A percentile compares a stretch with the other conserved stretches of the same genome.
Conservation (phyloP, 345 rosid genomes). For the Gossypium bickii region DNA sequence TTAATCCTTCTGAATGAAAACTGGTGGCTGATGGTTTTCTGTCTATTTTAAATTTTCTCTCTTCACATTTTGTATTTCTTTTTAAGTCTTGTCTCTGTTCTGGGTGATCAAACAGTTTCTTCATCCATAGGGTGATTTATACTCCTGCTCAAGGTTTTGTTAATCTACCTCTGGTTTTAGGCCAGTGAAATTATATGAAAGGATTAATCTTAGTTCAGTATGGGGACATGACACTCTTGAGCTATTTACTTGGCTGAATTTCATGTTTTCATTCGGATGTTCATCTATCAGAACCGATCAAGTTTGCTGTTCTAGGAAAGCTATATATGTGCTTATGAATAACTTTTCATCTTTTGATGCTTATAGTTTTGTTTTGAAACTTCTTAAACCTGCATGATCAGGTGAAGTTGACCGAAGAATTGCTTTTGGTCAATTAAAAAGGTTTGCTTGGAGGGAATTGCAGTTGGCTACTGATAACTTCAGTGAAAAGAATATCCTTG, state of each 20-base stretch:
- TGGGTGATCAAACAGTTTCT: not conserved
- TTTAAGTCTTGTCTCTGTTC: not conserved
- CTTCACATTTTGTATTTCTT: not conserved
- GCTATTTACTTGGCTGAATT: not conserved
- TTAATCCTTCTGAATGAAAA: slow-evolving; percentile 2
- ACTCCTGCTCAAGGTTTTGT: not conserved
- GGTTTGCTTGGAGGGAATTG: slow-evolving; percentile 91
- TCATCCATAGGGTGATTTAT: not conserved
- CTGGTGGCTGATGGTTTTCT: not conserved
- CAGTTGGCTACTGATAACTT: slow-evolving; percentile 85
- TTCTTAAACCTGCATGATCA: slow-evolving; percentile 27
- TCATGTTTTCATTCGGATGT: not conserved
- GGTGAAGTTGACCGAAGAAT: slow-evolving; percentile 96
- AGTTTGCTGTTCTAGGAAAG: not conserved
- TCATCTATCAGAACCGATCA: not conserved
- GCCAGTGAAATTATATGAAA: not conserved
- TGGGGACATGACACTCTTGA: not conserved
- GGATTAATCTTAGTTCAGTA: not conserved
- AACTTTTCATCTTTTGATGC: not conserved
- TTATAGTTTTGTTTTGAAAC: slow-evolving; percentile 7
- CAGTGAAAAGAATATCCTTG: slow-evolving; percentile 79
- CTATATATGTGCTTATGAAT: not conserved
- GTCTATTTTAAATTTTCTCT: not conserved
- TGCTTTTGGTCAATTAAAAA: slow-evolving; percentile 87
- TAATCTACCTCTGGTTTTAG: not conserved